Base-by-base conservation (phyloP, 208 protist genomes). In the Acanthamoeba culbertsoni region DNA sequence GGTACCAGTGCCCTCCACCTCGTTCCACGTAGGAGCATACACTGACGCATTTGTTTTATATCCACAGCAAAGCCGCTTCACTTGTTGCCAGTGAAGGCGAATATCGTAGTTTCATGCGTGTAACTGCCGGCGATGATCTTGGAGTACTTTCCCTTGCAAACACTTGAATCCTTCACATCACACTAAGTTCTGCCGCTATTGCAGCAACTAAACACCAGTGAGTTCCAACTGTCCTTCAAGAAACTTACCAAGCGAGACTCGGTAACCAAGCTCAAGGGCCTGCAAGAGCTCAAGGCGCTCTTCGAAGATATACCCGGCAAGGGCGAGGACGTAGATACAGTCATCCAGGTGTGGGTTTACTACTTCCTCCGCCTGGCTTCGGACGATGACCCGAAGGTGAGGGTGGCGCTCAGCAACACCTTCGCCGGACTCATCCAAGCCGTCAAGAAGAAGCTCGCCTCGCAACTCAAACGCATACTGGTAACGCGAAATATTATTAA, bases 401-500 rank as follows among this genome's bases (percentile, higher is more conserved):
- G 82, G 26, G 82, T 71, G 42, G 82, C 82, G 20, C 82, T 90
- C 20, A 57, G 59, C 88, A 48, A 92, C 46, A 62, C 88, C 48
- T 62, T 63, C 42, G 62, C 88, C 59, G 28, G 45, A 3, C 88
- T 92, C 35, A 62, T 79, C 31, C 88, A 53, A 31, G 57, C 43
- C 46, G 88, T 62, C 88, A 92, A 92, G 88, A 92, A 92, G 63
- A 92, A 92, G 63, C 55, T 92, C 31, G 88, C 88, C 18, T n/a
- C 88, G 6, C 63, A 71, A 33, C 88, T 92, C 62, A 92, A 92
- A 62, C 57, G 46, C 62, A 92, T 92, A 35, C 73, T 79, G 62
- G 88, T 92, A 90, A 16, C 8, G 5, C 42, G 20, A 10, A 73
- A 0, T 7, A 26, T 33, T n/a, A n/a, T 75, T 40, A 42, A 5